Evolutionary conservation across 305 asterid species (phyloP), one percentile per base, ranked within the genome.

Genomic region (Solanum hybrid): DNA sequence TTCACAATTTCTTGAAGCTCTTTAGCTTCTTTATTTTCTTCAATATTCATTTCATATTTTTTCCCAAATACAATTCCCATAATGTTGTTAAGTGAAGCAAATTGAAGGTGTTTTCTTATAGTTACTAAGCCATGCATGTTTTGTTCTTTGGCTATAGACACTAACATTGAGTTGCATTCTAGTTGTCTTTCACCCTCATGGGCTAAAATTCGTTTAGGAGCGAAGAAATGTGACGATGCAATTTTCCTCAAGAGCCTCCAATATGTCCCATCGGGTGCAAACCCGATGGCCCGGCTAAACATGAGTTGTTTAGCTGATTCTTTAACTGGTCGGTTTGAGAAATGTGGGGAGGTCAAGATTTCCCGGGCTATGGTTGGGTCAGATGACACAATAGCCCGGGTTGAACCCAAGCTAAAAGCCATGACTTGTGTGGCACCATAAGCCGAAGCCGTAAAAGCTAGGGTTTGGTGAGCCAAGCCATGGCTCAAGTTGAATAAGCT

Each of bases 221-320:
- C 92, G 24, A 94, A 95, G 22, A 95, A 93, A 77, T 93, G 98
- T 0, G 95, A 69, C 0, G 95, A 91, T 8, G 96, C 90, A n/a
- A 94, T 92, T 89, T 90, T 94, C 12, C 98, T 92, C 87, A 94
- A 37, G 87, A 92, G 90, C 6, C 94, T 90, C 98, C 96, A 94
- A 73, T 95, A 92, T 27, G 93, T n/a, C 6, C 98, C 95, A 10
- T 91, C 90, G 1, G 96, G 98, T 4, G 96, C 96, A 60, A 95
- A 95, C 15, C 96, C 98, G 5, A 95, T 94, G 92, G 98, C 96
- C 66, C 95, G 94, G 90, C 92, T 93, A 75, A 95, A 94, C 98
- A 95, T 93, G 37, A 95, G 96, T 51, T 79, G 92, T 92, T 88
- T 92, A 92, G 96, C 96, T 36, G 98, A 95, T 76, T 95, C 89